Percentiles rank a stretch among this genome's conserved stretches.
Evolutionary conservation across 2,329 filamentous ascomycete genomes (phyloP).

Genomic region (Endocalyx cinctus): DNA sequence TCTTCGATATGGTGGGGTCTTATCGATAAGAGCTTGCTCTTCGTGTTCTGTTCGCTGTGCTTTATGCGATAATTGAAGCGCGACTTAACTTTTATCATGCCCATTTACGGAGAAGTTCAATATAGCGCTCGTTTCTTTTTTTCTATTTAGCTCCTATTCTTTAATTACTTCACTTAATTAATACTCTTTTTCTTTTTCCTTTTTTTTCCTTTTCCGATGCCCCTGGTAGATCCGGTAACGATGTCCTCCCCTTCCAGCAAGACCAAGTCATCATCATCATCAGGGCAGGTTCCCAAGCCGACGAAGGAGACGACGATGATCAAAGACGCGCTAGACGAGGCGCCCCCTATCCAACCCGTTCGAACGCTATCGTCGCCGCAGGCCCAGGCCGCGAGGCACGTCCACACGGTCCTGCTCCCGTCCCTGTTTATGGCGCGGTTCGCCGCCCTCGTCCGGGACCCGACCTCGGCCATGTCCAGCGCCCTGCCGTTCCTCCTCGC

Average conservation of each 20-base stretch:
- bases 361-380: conserved; percentile 31
- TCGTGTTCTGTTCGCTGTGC: too few species aligned
- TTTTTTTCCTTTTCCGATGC: too few species aligned
- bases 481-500: conserved; percentile 58
- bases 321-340: conserved; percentile 16
- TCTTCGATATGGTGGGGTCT: too few species aligned
- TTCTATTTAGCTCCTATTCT: too few species aligned
- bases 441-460: conserved; percentile 62
- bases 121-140: too few species aligned
- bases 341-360: conserved; percentile 32
- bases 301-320: too few species aligned
- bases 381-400: conserved; percentile 52
- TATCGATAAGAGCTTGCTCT: too few species aligned
- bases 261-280: conserved; percentile 21
- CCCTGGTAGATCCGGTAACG: conserved; percentile 26
- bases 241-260: conserved; percentile 33
- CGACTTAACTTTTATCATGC: neutral
- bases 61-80: conserved; percentile 1
- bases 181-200: too few species aligned
- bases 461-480: conserved; percentile 57
- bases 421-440: conserved; percentile 62
- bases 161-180: too few species aligned
- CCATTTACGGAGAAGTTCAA: too few species aligned
- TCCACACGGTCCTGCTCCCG: conserved; percentile 65
- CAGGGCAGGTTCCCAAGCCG: too few species aligned